Conservation (phyloP, 768 basidiomycete genomes). For the Russula ochroleuca region DNA sequence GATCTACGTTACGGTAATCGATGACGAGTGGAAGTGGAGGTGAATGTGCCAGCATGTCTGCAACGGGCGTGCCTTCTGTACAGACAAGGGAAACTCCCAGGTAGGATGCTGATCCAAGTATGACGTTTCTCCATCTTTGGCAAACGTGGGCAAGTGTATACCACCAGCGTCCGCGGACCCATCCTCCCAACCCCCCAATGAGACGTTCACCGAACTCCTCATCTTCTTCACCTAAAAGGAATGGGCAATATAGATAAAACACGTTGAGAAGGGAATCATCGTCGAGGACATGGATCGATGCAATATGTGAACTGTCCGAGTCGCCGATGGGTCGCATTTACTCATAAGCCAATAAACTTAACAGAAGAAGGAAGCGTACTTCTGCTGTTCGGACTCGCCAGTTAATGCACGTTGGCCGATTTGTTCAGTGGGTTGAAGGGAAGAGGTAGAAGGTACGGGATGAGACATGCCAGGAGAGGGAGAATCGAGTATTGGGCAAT, state of each 20-base stretch:
- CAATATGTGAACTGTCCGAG: too few species aligned
- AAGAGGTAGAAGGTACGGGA: too few species aligned
- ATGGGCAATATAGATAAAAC: background rate
- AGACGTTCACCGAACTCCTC: too few species aligned
- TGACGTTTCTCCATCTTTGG: background rate
- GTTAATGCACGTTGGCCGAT: too few species aligned
- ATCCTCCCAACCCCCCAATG: background rate
- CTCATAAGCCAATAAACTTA: background rate
- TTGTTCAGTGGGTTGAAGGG: too few species aligned
- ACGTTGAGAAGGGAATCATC: background rate
- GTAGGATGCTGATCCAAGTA: background rate
- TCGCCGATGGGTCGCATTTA: too few species aligned
- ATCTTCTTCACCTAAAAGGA: background rate
- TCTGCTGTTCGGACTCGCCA: background rate
- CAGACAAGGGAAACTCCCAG: background rate
- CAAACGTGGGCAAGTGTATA: background rate
- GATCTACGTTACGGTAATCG: too few species aligned
- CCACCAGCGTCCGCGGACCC: background rate
- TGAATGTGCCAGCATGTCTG: too few species aligned
- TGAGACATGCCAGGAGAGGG: too few species aligned
- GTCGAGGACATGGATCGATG: background rate
- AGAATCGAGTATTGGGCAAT: too few species aligned
- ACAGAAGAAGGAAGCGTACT: background rate
- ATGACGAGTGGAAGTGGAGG: too few species aligned
- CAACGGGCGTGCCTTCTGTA: background rate